These are phyloP conservation scores for Lithospermum erythrorhizon DNA, from an alignment of 257 asterid species.

Conservation along the genomic window DNA sequence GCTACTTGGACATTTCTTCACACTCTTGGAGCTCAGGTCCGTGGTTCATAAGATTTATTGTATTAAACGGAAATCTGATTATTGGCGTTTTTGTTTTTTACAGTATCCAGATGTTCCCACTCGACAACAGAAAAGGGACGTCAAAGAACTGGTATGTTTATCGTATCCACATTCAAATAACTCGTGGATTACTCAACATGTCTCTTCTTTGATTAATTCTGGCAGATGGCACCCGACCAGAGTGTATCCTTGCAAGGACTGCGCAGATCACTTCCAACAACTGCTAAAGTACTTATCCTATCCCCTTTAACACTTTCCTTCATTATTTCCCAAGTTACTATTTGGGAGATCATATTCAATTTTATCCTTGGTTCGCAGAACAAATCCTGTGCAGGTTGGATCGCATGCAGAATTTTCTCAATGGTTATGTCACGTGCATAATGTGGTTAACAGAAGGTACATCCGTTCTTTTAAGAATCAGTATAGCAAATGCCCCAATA, in stretches of 20 bases:
- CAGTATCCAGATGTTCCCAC: slow-evolving; percentile 98
- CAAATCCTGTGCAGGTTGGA: slow-evolving; percentile 70
- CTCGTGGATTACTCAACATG: not conserved
- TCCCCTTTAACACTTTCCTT: not conserved
- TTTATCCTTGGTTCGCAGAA: slow-evolving; percentile 16
- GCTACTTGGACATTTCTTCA: slow-evolving; percentile 97
- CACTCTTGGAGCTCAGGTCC: slow-evolving; percentile 94
- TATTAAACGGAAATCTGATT: too few species aligned
- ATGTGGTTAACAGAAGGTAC: slow-evolving; percentile 89
- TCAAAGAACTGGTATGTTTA: slow-evolving; percentile 76
- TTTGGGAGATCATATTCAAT: not conserved
- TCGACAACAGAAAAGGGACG: slow-evolving; percentile 92
- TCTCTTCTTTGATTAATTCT: slow-evolving; percentile 14
- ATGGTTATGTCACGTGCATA: slow-evolving; percentile 84
- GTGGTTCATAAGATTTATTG: too few species aligned
- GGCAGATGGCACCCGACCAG: slow-evolving; percentile 83
- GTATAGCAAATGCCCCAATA: not conserved
- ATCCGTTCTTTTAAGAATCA: not conserved
- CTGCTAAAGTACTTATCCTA: slow-evolving; percentile 46
- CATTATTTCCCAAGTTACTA: not conserved
- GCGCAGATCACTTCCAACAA: slow-evolving; percentile 96
- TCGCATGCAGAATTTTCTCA: slow-evolving; percentile 74
- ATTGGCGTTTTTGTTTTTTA: too few species aligned
- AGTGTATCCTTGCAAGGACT: slow-evolving; percentile 85
- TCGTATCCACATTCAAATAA: not conserved